Conservation (phyloP, 768 basidiomycete species). For the Podaxis carcinomalis region DNA sequence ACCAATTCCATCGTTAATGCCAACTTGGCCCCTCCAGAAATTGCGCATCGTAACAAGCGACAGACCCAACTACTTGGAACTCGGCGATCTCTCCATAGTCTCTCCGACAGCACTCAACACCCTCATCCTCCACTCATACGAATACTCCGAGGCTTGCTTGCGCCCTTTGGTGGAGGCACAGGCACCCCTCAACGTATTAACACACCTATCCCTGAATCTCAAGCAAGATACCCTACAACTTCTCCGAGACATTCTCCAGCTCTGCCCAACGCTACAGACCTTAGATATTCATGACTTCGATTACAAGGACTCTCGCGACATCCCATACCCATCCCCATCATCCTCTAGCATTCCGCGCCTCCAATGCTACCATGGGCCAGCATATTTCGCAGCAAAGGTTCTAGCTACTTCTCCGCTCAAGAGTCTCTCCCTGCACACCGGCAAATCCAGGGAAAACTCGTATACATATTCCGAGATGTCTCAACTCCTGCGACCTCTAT, state of each 20-base stretch:
- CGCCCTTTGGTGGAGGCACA: not conserved
- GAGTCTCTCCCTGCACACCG: conserved; percentile 5
- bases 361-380: conserved; percentile 3
- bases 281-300: conserved; percentile 7
- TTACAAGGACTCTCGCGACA: conserved; percentile 2
- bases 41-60: conserved; percentile 4
- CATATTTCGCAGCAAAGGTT: conserved; percentile 1
- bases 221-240: not conserved
- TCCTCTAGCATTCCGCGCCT: conserved; percentile 4
- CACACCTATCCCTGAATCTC: conserved; percentile 4
- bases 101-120: conserved; percentile 1
- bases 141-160: conserved; percentile 8
- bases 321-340: conserved; percentile 5
- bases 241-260: conserved; percentile 5
- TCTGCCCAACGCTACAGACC: not conserved
- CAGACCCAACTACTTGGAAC: not conserved
- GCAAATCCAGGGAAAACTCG: conserved; percentile 2
- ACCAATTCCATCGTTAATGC: not conserved
- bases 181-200: not conserved
- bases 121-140: conserved; percentile 4
- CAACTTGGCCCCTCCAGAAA: conserved; percentile 1
- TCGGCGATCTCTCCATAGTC: not conserved
- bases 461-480: conserved; percentile 1
- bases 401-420: not conserved
- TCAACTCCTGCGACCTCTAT: conserved; percentile 1